phyloP scores from a whole-genome alignment of 768 basidiomycete genomes.

The Agaricus sinodeliciosus region DNA sequence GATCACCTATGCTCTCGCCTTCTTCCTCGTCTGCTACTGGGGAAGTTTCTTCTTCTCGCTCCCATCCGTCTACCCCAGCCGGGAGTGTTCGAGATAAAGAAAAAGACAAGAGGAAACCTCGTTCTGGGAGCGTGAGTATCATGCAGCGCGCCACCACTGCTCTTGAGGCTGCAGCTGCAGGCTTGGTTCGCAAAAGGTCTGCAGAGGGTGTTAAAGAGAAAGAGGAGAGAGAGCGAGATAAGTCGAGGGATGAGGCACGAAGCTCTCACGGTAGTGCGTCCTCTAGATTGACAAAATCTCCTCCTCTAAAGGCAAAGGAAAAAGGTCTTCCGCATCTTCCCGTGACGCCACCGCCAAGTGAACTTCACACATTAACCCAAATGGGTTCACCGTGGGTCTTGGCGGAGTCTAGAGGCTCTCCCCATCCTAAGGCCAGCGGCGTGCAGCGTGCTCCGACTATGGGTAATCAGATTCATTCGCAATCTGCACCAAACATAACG shows the following conservation, averaged over 20 bases:
- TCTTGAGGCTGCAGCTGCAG: constrained; percentile 78
- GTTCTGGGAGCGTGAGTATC: constrained; percentile 90
- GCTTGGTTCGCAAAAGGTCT: constrained; percentile 79
- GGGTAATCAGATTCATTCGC: constrained; percentile 45
- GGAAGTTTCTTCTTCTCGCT: constrained; percentile 47
- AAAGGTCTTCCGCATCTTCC: constrained; percentile 33
- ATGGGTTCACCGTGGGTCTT: constrained; percentile 74
- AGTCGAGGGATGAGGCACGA: constrained; percentile 50
- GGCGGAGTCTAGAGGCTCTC: constrained; percentile 36
- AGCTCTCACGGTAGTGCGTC: constrained; percentile 58
- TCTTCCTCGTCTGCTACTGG: constrained; percentile 41
- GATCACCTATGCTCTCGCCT: constrained; percentile 52
- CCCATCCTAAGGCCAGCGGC: constrained; percentile 12
- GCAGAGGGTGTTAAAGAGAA: constrained; percentile 66
- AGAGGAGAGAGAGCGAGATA: constrained; percentile 26
- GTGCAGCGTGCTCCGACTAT: constrained; percentile 27
- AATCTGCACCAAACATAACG: constrained; percentile 37
- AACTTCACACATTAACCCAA: constrained; percentile 30
- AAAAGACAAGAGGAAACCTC: constrained; percentile 50
- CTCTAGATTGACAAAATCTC: constrained; percentile 65
- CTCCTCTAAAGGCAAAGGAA: constrained; percentile 50
- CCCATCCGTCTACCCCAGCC: constrained; percentile 66
- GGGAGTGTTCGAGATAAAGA: constrained; percentile 55
- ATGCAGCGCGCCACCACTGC: constrained; percentile 94
- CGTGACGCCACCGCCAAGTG: constrained; percentile 45